Base-by-base conservation (phyloP, 148 eudicot species). In the Chenopodium berlandieri region DNA sequence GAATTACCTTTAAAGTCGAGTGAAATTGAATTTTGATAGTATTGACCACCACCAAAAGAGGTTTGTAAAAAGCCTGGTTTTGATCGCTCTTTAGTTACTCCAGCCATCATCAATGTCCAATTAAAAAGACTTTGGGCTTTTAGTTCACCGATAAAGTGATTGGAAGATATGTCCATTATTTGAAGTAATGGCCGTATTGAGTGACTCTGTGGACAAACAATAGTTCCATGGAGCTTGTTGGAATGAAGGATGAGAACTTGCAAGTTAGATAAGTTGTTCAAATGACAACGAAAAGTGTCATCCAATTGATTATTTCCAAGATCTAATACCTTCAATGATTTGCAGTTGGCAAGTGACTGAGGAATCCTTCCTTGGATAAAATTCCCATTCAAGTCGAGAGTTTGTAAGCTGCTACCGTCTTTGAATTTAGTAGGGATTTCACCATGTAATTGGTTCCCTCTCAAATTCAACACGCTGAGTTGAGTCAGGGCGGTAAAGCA, bases 211-310 rank as follows among this genome's bases (percentile, higher is more conserved):
- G 48, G 54, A 71, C 85, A 83, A 7, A 12, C 9, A 9, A 87
- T 69, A 25, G 79, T 37, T 52, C 90, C 92, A 34, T 79, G 69
- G 30, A 92, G 89, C 16, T 16, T 78, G 81, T 92, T 92, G 47
- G 84, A 79, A 6, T 90, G 81, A 60, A 92, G 78, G 31, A 86
- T 88, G 4, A 93, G 84, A 48, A 93, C 93, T 6, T 86, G 86
- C 81, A 93, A 77, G 8, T 78, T 63, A 40, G 71, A 86, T 77
- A 32, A 22, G 79, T 34, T 80, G 78, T 32, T 62, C 78, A 93
- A 81, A 37, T 80, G 85, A 65, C 90, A 88, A 19, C 93, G 91
- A 63, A 86, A 91, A 5, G 62, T 81, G 75, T 85, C 93, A 2
- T 40, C 62, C 2, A 93, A 70, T 1, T 30, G 64, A 79, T 90